These are phyloP conservation scores for Pseudopyricularia javanii DNA, from an alignment of 2,329 filamentous ascomycete genomes.

Conservation along the genomic window DNA sequence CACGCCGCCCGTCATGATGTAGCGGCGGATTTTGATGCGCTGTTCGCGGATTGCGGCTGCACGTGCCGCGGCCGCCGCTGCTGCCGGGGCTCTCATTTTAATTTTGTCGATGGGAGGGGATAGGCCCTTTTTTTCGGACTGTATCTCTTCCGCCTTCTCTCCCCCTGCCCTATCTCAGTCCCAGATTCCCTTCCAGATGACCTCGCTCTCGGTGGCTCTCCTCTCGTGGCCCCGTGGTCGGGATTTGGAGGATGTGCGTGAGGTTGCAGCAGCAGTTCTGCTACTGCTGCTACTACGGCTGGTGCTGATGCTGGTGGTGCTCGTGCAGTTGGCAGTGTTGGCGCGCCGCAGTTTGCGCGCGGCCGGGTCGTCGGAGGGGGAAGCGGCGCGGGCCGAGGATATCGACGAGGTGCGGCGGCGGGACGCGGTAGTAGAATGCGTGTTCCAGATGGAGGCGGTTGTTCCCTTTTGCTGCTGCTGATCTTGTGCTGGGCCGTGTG, in stretches of 20 bases:
- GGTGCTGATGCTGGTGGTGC: neutral
- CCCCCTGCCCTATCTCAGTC: neutral
- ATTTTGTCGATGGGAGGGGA: too few species aligned
- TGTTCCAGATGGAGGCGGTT: neutral
- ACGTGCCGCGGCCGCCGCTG: neutral
- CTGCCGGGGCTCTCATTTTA: neutral
- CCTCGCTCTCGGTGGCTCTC: slow-evolving; percentile 1
- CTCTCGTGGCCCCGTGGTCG: neutral
- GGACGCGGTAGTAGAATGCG: neutral
- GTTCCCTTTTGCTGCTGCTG: neutral
- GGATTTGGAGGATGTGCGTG: neutral
- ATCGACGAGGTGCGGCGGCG: neutral
- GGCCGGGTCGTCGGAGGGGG: neutral
- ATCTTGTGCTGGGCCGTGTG: neutral
- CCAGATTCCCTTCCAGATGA: slow-evolving; percentile 1
- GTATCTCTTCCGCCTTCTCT: neutral
- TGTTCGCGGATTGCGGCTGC: neutral
- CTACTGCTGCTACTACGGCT: neutral
- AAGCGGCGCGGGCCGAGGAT: neutral
- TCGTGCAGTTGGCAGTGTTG: too few species aligned
- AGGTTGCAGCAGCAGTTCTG: neutral
- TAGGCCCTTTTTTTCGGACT: neutral
- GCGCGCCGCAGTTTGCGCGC: neutral
- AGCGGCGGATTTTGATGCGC: neutral
- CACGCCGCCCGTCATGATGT: slow-evolving; percentile 13